phyloP scores from a whole-genome alignment of 176 grass and related monocot genomes.

The Zizania latifolia region DNA sequence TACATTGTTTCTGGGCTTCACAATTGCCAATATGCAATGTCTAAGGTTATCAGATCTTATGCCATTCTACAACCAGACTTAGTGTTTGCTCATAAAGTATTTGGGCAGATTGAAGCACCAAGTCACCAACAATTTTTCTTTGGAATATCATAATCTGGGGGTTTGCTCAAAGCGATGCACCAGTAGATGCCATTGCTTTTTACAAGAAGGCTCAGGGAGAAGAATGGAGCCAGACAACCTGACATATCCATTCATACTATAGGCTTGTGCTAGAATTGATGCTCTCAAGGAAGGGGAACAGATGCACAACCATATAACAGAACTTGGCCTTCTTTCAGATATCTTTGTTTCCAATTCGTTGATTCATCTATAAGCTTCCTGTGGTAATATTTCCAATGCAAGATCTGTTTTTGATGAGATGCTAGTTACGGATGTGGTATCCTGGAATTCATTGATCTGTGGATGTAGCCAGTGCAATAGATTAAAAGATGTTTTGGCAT shows the following conservation, averaged over 20 bases:
- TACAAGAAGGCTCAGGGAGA: constrained; percentile 34
- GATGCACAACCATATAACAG: constrained; percentile 39
- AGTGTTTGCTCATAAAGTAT: constrained; percentile 24
- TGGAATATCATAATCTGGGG: constrained; percentile 47
- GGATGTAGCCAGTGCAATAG: constrained; percentile 28
- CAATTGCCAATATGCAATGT: constrained; percentile 29
- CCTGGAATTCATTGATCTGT: constrained; percentile 52
- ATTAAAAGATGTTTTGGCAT: constrained; percentile 16
- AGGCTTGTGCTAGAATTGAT: constrained; percentile 31
- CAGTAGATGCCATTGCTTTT: constrained; percentile 38
- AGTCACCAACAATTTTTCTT: constrained; percentile 38
- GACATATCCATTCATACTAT: constrained; percentile 43
- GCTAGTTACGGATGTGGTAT: constrained; percentile 42
- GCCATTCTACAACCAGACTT: constrained; percentile 34
- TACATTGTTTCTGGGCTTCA: constrained; percentile 43
- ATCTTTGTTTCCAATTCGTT: constrained; percentile 46
- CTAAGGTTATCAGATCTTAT: constrained; percentile 49
- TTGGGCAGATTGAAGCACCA: constrained; percentile 42
- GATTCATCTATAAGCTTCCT: constrained; percentile 36
- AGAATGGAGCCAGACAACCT: constrained; percentile 38
- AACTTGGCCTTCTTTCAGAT: constrained; percentile 33
- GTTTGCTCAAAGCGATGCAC: constrained; percentile 39
- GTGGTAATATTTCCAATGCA: constrained; percentile 32
- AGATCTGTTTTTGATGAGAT: constrained; percentile 45
- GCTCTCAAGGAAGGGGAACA: constrained; percentile 24